These are phyloP conservation scores for Populus hybrid DNA, from an alignment of 441 rosid species.

Conservation along the genomic window DNA sequence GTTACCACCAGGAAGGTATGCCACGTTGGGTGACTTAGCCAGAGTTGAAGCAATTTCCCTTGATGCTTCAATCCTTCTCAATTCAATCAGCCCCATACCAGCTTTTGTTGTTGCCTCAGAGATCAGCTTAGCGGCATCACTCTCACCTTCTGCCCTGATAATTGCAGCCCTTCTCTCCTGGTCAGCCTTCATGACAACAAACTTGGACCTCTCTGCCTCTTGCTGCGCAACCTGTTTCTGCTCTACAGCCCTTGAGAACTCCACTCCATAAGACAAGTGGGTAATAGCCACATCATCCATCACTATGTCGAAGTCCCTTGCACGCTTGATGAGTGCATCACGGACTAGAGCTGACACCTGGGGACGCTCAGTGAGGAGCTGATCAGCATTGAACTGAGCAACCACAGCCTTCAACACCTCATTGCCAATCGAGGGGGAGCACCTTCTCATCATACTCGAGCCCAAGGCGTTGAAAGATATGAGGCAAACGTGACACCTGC, in stretches of 20 bases:
- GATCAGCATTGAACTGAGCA: conserved; percentile 98
- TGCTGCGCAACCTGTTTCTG: conserved; percentile 98
- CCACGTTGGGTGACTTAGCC: conserved; percentile 80
- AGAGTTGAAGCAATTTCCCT: conserved; percentile 92
- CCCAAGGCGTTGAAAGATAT: conserved; percentile 84
- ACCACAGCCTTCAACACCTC: conserved; percentile 93
- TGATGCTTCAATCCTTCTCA: conserved; percentile 94
- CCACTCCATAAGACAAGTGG: conserved; percentile 83
- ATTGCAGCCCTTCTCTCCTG: conserved; percentile 97
- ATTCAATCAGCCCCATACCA: conserved; percentile 90
- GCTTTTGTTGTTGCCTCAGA: conserved; percentile 81
- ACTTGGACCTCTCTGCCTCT: conserved; percentile 94
- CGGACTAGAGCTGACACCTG: conserved; percentile 83
- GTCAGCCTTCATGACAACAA: conserved; percentile 90
- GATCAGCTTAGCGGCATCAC: conserved; percentile 84
- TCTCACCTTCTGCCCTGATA: conserved; percentile 96
- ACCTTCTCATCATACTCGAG: conserved; percentile 95
- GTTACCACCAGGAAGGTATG: conserved; percentile 85
- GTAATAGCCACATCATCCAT: conserved; percentile 94
- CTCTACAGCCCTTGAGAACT: conserved; percentile 97
- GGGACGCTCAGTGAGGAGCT: conserved; percentile 95
- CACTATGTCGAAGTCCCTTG: conserved; percentile 78
- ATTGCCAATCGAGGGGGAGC: conserved; percentile 94
- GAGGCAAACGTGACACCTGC: conserved; percentile 67
- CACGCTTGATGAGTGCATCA: conserved; percentile 69